Base-by-base conservation (phyloP, 306 rosid species). In the Hylodesmum podocarpum region DNA sequence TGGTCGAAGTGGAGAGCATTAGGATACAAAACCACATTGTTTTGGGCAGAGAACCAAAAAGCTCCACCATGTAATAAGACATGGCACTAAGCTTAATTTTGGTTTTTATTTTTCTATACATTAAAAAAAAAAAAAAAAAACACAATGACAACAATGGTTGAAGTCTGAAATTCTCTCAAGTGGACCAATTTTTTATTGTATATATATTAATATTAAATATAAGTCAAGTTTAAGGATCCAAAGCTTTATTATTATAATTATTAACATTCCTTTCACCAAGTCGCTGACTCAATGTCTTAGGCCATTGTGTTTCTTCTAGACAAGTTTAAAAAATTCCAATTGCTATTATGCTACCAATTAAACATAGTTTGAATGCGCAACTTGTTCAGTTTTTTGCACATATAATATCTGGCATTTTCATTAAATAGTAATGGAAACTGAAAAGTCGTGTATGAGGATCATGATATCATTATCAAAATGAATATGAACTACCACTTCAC, bases 1-100 rank as follows among this genome's bases (percentile, higher is more conserved):
- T 76, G 68, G 74, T 33, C 69, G 78, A 81, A 81, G 85, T 81
- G 85, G 85, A 81, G 43, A 39, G 85, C 85, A 81, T 73, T 81
- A 69, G 69, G 78, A 46, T 70, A 63, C 58, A 63, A 75, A 75
- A 75, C 13, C 59, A 15, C 46, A 47, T 57, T 47, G 77, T 27
- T 66, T 51, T 44, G 70, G 51, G 77, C 57, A 47, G 46, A 64
- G 19, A 33, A 62, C 61, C 40, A 50, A 39, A 68, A 80, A 63
- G 73, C 75, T 80, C 79, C 83, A 73, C 83, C 5, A 65, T 44
- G 67, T 39, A 68, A 81, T 64, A 72, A 53, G 72, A 49, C n/a
- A 75, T 81, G 78, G 81, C 85, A 81, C 81, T 76, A 70, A 62
- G 29, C 63, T 22, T 19, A 31, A 50, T 62, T 47, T 43, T 67